phyloP scores from a whole-genome alignment of 305 asterid genomes.

The Fraxinus floribunda region DNA sequence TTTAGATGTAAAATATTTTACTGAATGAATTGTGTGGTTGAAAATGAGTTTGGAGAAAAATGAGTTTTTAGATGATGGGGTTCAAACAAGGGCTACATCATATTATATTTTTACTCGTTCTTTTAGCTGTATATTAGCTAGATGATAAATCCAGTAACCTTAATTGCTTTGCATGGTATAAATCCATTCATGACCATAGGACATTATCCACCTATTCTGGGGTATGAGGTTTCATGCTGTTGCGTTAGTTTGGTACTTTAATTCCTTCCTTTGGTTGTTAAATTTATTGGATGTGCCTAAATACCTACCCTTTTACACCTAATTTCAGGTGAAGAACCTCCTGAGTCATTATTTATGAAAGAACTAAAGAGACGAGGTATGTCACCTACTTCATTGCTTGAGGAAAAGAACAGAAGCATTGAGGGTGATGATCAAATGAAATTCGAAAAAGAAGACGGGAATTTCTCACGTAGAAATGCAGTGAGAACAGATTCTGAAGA shows the following conservation, averaged over 20 bases:
- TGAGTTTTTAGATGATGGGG: no score
- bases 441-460: constrained; percentile 78
- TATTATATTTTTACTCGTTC: no score
- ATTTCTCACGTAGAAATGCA: constrained; percentile 59
- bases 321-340: constrained; percentile 85
- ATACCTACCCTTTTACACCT: neutral
- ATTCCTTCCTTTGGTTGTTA: constrained; percentile 6
- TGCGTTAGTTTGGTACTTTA: neutral
- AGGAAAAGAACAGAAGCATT: constrained; percentile 58
- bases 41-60: no score
- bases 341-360: constrained; percentile 90
- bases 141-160: no score
- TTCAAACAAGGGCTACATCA: no score
- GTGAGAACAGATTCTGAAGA: constrained; percentile 48
- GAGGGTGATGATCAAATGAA: constrained; percentile 50
- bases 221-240: neutral
- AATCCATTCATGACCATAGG: neutral
- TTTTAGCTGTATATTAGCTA: no score
- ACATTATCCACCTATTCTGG: neutral
- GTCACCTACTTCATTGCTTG: constrained; percentile 89
- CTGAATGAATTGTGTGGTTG: no score
- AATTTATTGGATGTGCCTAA: constrained; percentile 2
- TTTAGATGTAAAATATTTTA: no score
- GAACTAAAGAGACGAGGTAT: constrained; percentile 88
- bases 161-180: no score